Conservation (phyloP, 2,329 filamentous ascomycete species). For the Aspergillus sp. region DNA sequence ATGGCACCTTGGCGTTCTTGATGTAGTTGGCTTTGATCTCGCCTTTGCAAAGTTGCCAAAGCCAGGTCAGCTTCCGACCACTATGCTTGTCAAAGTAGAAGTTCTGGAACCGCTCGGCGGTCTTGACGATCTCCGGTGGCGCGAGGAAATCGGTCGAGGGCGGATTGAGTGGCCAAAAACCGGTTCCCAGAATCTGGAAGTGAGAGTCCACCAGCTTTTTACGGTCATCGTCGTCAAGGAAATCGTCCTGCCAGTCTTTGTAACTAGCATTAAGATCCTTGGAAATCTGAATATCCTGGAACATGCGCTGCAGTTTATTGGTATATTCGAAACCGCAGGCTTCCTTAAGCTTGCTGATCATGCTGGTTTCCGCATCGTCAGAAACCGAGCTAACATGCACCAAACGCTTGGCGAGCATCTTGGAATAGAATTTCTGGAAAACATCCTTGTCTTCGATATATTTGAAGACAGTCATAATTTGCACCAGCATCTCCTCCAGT, state of each 20-base stretch:
- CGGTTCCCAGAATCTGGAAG: constrained; percentile 89
- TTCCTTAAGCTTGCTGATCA: constrained; percentile 99
- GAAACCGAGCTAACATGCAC: constrained; percentile 94
- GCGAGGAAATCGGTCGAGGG: constrained; percentile 85
- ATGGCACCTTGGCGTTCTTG: constrained; percentile 81
- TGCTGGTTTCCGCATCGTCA: constrained; percentile 95
- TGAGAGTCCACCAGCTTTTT: constrained; percentile 74
- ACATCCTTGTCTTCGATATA: constrained; percentile 99
- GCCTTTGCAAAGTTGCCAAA: constrained; percentile 97
- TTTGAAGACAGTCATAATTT: constrained; percentile 99
- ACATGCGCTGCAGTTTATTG: constrained; percentile 99
- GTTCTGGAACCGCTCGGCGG: constrained; percentile 79
- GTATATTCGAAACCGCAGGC: constrained; percentile 98
- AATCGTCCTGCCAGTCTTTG: constrained; percentile 65
- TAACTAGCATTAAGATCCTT: constrained; percentile 92
- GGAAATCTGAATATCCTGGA: constrained; percentile 98
- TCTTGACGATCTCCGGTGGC: constrained; percentile 74
- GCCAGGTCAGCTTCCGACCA: constrained; percentile 91
- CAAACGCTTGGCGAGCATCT: constrained; percentile 88
- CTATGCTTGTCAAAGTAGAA: constrained; percentile 98
- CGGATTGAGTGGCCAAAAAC: constrained; percentile 90
- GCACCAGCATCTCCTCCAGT: constrained; percentile 75
- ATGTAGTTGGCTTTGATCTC: constrained; percentile 92
- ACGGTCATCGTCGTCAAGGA: constrained; percentile 57
- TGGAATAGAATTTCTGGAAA: constrained; percentile 98